phyloP scores from a whole-genome alignment of 2,329 filamentous ascomycete species.

The Aureobasidium namibiae region DNA sequence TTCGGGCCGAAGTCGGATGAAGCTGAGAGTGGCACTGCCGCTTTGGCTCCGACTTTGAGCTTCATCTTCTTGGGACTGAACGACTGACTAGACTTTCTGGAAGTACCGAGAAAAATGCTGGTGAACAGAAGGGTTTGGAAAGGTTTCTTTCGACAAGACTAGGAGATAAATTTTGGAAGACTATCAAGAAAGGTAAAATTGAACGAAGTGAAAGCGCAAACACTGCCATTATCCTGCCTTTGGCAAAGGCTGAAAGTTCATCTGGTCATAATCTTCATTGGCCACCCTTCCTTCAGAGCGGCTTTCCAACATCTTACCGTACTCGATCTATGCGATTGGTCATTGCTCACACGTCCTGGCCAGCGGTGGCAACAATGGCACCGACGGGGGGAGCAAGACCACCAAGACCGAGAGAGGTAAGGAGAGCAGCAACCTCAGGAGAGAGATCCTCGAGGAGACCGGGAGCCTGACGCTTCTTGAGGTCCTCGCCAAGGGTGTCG shows the following conservation, averaged over 20 bases:
- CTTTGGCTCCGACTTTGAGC: no score
- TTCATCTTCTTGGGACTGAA: no score
- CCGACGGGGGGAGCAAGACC: background rate
- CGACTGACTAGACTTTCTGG: no score
- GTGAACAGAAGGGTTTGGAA: no score
- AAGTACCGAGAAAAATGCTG: no score
- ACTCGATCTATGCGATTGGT: no score
- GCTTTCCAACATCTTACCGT: background rate
- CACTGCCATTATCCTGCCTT: background rate
- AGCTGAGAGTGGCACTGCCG: no score
- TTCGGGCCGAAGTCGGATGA: no score
- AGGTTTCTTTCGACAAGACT: no score
- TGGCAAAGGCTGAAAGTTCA: background rate
- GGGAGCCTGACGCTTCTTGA: background rate
- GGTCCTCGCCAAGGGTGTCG: background rate
- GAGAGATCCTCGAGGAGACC: background rate
- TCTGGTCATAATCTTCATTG: background rate
- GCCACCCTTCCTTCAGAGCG: no score
- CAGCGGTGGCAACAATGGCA: background rate
- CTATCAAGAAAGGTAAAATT: background rate
- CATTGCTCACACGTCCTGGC: background rate
- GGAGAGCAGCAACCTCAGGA: background rate
- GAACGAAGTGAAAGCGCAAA: background rate
- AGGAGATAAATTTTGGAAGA: no score
- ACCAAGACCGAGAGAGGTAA: background rate